These are phyloP conservation scores for Carpinus viminea DNA, from an alignment of 306 rosid species.

Conservation along the genomic window DNA sequence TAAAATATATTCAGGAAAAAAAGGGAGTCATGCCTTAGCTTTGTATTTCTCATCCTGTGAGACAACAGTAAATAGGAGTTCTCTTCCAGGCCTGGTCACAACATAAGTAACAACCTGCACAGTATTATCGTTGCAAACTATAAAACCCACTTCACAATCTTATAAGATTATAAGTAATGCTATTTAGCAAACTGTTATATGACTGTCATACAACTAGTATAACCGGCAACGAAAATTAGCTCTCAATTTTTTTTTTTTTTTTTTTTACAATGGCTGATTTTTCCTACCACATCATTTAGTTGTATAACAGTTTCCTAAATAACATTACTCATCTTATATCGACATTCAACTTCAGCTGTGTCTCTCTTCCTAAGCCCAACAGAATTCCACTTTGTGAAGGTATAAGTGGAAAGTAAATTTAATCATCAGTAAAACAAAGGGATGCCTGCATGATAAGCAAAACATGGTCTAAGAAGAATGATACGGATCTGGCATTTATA, in stretches of 20 bases:
- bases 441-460: slow-evolving; percentile 17
- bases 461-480: slow-evolving; percentile 11
- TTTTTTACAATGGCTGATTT: no score
- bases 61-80: slow-evolving; percentile 87
- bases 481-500: slow-evolving; percentile 1
- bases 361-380: slow-evolving; percentile 7
- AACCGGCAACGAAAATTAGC: no score
- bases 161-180: neutral
- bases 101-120: slow-evolving; percentile 89
- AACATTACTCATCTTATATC: neutral
- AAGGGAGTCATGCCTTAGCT: slow-evolving; percentile 63
- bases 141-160: slow-evolving; percentile 7
- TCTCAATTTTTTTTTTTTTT: no score
- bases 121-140: slow-evolving; percentile 19
- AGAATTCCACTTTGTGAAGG: neutral
- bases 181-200: no score
- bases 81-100: slow-evolving; percentile 94
- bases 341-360: neutral
- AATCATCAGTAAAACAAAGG: slow-evolving; percentile 22
- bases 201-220: no score
- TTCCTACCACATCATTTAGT: no score
- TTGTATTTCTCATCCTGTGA: slow-evolving; percentile 97
- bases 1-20: slow-evolving; percentile 5
- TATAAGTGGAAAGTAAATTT: neutral
- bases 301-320: no score